These are phyloP conservation scores for Eucalyptus tenuipes DNA, from an alignment of 345 rosid species.

Conservation along the genomic window DNA sequence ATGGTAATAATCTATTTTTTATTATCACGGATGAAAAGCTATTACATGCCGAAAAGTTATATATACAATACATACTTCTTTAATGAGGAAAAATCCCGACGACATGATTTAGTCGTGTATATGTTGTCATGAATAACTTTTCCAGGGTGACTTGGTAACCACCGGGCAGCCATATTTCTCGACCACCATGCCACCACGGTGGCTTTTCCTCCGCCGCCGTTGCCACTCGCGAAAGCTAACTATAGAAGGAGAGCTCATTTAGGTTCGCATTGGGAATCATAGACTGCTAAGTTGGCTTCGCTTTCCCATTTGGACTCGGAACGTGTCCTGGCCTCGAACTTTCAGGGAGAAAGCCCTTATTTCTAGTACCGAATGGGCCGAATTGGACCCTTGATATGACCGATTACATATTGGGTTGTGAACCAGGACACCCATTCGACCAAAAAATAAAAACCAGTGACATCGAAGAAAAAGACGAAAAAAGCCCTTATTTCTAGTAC, in stretches of 20 bases:
- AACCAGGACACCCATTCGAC: not conserved
- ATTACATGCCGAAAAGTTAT: not conserved
- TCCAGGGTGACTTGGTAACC: not conserved
- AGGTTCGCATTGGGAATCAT: not conserved
- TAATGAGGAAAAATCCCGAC: fast-evolving
- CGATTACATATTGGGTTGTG: not conserved
- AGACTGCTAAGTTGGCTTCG: not conserved
- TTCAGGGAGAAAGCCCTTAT: not conserved
- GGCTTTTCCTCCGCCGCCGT: not conserved
- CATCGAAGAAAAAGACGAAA: not conserved
- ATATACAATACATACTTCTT: not conserved
- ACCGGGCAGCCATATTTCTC: not conserved
- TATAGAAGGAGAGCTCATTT: not conserved
- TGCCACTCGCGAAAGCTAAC: not conserved
- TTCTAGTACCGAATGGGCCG: not conserved
- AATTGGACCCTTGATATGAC: not conserved
- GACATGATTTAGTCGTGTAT: not conserved
- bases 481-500: not conserved
- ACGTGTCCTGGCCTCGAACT: not conserved
- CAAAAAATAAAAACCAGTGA: not conserved
- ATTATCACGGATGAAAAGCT: not conserved
- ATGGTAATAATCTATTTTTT: not conserved
- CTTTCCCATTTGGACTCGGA: not conserved
- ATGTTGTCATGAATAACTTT: not conserved
- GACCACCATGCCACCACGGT: not conserved